Base-by-base conservation (phyloP, 768 basidiomycete species). In the Hortiboletus campestris region DNA sequence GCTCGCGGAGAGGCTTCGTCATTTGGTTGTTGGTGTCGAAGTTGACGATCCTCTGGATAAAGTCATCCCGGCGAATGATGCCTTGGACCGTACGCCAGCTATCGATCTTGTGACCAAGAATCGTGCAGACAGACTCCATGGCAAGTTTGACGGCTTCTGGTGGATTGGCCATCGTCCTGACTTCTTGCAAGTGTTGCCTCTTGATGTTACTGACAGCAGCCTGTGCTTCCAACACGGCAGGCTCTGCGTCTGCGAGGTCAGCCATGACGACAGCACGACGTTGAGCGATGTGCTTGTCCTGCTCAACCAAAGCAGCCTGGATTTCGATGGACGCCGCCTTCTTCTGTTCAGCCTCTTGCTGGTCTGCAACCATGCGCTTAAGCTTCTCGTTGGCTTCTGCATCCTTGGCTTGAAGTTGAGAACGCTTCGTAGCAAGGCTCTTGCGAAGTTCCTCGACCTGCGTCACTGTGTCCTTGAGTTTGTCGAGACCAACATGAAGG, bases 281-380 rank as follows among this genome's bases (percentile, higher is more conserved):
- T 67, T 97, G 86, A 55, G 89, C 85, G 55, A 98, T 99, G 65
- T 90, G 69, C 55, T 83, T 82, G 72, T 98, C 93, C 70, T 98
- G 95, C 69, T 93, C 86, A 16, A 89, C 91, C 46, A 98, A 79
- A 22, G 92, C 94, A 2, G 92, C 91, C 68, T 98, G 94, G 44
- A 98, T 95, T 71, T 95, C 85, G 62, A 98, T 93, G 9, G 97
- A 99, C 0, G 93, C 94, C 2, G 90, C 81, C 69, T 98, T 98
- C 83, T 98, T 97, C 70, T 95, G 92, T 67, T 99, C 97, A 3
- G 97, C 97, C 67, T 98, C 96, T 68, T 98, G 96, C 72, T 99
- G 96, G 72, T 98, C 96, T 8, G 91, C 81, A 14, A 99, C 94
- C 96, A 99, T 98, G 54, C 93, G 91, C 71, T 91, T 88, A 39